phyloP scores from a whole-genome alignment of 2,329 filamentous ascomycete genomes.

The Neurospora crassa region DNA sequence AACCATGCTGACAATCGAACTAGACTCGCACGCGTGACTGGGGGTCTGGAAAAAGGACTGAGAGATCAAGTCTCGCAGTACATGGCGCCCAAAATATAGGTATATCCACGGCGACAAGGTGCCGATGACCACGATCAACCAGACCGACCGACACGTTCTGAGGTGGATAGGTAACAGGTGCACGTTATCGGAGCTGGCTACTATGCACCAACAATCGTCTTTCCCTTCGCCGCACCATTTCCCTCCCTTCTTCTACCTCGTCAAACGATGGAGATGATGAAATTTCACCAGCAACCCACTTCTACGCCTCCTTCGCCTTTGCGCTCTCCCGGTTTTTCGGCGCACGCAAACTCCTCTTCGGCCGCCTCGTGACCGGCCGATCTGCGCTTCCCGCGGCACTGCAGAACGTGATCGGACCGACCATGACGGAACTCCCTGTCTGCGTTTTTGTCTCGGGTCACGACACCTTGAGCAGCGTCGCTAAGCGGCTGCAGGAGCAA shows the following conservation, averaged over 20 bases:
- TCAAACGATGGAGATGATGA: too few relatives aligned
- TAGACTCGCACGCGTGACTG: too few relatives aligned
- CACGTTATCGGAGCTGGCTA: not conserved
- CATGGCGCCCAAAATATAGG: conserved; percentile 17
- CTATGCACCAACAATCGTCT: not conserved
- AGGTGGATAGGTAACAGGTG: not conserved
- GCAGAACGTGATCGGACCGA: not conserved
- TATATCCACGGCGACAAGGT: conserved; percentile 17
- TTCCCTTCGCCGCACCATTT: not conserved
- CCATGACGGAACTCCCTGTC: not conserved
- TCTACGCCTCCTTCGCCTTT: not conserved
- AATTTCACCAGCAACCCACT: not conserved
- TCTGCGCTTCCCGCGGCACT: not conserved
- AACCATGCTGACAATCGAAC: not conserved
- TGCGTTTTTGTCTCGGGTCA: not conserved
- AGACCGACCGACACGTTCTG: conserved; percentile 14
- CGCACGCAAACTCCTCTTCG: not conserved
- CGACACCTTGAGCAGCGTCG: not conserved
- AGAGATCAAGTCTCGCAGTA: conserved; percentile 8
- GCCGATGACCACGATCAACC: conserved; percentile 18
- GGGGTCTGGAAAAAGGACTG: not conserved
- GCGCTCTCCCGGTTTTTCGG: not conserved
- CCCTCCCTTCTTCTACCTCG: not conserved
- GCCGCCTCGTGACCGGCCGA: not conserved
- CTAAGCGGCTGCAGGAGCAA: not conserved